phyloP scores from a whole-genome alignment of 768 basidiomycete species.

The Calocera viscosa region DNA sequence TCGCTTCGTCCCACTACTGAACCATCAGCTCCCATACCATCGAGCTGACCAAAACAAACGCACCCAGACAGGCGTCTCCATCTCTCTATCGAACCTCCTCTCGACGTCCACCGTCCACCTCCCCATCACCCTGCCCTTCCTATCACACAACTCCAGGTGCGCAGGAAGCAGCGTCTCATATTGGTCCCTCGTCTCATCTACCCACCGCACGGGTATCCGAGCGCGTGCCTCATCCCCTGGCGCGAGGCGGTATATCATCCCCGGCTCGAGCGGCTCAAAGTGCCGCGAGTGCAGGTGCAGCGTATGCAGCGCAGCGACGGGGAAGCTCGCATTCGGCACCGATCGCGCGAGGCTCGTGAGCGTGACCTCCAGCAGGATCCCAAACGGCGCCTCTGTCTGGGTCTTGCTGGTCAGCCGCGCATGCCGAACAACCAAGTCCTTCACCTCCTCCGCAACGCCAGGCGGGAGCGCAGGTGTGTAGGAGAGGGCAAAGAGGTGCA shows the following conservation, averaged over 20 bases:
- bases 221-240: slow-evolving; percentile 40
- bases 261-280: slow-evolving; percentile 35
- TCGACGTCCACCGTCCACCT: slow-evolving; percentile 32
- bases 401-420: neutral
- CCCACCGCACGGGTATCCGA: slow-evolving; percentile 33
- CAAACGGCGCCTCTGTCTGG: neutral
- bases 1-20: slow-evolving; percentile 38
- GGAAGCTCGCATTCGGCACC: slow-evolving; percentile 25
- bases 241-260: slow-evolving; percentile 35
- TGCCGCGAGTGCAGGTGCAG: slow-evolving; percentile 15
- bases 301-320: slow-evolving; percentile 19
- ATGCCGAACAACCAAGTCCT: neutral
- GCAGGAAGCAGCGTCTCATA: slow-evolving; percentile 19
- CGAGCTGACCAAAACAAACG: slow-evolving; percentile 14
- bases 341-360: slow-evolving; percentile 40
- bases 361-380: slow-evolving; percentile 34
- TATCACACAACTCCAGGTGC: slow-evolving; percentile 28
- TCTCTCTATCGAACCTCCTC: slow-evolving; percentile 28
- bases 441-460: neutral
- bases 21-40: neutral
- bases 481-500: slow-evolving; percentile 21
- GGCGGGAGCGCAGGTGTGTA: slow-evolving; percentile 14
- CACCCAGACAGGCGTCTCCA: slow-evolving; percentile 48
- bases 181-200: slow-evolving; percentile 19
- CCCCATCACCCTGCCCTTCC: slow-evolving; percentile 28